Base-by-base conservation (phyloP, 2,329 filamentous ascomycete species). In the Colletotrichum sp. region DNA sequence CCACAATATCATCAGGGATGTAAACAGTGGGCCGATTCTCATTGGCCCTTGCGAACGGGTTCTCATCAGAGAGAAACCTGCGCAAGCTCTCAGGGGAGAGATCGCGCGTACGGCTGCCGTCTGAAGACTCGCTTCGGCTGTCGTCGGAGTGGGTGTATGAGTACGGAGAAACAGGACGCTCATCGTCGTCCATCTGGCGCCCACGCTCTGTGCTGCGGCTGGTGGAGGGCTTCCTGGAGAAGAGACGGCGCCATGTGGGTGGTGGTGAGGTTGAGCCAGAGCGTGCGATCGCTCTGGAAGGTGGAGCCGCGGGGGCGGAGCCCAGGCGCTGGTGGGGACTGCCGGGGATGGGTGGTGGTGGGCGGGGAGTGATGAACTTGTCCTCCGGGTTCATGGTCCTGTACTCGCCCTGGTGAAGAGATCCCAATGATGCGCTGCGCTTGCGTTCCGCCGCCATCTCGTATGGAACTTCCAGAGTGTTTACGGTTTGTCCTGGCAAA, bases 401-500 rank as follows among this genome's bases (percentile, higher is more conserved):
- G 80, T 91, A 90, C 79, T 93, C 89, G 69, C 89, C 87, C 59
- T 85, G 88, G 67, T 88, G 85, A 67, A 93, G 85, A 8, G 92
- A 93, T 79, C 87, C 92, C 79, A 92, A 87, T 6, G 94, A 96
- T 72, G 89, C 91, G 80, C 93, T 94, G 77, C 93, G 91, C 76
- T 89, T 85, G 75, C 92, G 89, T 77, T 88, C 85, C 57, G 88
- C 85, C 77, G 88, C 85, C 77, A 90, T 89, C 83, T 98, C 94
- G 39, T 92, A 87, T 16, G 96, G 96, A 13, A 99, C 92, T 71
- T 94, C 92, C 72, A 99, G 87, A 16, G 95, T 91, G 85, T 99
- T 98, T 82, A 98, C 92, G 3, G 91, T 90, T 84, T 98, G 96
- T 16, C 96, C 96, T 5, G 96, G 96, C 30, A 98, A 90, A 78